These are phyloP conservation scores for Sutorius australiensis DNA, from an alignment of 768 basidiomycete species.

Conservation along the genomic window DNA sequence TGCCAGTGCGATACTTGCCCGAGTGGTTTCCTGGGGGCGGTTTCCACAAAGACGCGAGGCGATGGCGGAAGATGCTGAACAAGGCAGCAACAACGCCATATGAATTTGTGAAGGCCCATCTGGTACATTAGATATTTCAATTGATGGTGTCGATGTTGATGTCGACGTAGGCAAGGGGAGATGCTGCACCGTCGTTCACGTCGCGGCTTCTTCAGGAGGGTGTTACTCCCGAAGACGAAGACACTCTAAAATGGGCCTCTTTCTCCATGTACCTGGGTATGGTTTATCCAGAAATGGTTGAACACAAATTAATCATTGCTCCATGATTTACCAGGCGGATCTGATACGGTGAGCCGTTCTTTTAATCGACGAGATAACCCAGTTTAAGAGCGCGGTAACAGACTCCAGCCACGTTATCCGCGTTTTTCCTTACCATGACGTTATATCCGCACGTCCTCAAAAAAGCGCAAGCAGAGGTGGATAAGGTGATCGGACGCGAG, in stretches of 20 bases:
- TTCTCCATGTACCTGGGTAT: constrained; percentile 17
- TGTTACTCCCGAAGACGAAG: constrained; percentile 9
- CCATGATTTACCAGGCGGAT: constrained; percentile 21
- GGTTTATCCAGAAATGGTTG: background rate
- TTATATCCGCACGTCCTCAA: too few species aligned
- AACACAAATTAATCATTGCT: background rate
- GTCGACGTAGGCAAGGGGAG: constrained; percentile 1
- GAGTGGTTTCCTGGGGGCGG: constrained; percentile 22
- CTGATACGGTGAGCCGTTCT: too few species aligned
- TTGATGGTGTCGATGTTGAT: background rate
- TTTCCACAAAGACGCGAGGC: constrained; percentile 12
- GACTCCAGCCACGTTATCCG: too few species aligned
- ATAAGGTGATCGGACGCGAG: too few species aligned
- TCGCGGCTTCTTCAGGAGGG: constrained; percentile 11
- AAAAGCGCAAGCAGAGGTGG: too few species aligned
- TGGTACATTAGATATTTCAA: background rate
- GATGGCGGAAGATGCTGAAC: constrained; percentile 1
- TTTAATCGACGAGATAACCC: too few species aligned
- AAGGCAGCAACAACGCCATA: constrained; percentile 3
- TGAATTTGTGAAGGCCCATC: constrained; percentile 8
- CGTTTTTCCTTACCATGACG: too few species aligned
- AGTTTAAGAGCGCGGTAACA: too few species aligned
- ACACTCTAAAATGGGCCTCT: constrained; percentile 13
- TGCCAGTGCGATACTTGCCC: constrained; percentile 15
- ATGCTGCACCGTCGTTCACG: constrained; percentile 11